Base-by-base conservation (phyloP, 257 asterid species). In the Nicotiana knightiana region DNA sequence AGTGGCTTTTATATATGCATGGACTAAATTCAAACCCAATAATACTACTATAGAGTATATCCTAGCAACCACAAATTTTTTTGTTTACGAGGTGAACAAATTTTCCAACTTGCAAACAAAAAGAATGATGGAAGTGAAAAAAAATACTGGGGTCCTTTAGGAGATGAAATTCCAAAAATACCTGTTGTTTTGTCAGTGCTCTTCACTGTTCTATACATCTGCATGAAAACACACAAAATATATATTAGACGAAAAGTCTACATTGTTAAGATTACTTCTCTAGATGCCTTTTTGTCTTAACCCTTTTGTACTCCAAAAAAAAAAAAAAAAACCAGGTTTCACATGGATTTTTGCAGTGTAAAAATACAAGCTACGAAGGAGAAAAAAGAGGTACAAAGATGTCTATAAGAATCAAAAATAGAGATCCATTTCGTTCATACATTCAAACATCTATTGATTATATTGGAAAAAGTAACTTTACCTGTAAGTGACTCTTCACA, bases 181-280 rank as follows among this genome's bases (percentile, higher is more conserved):
- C 97, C 97, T 89, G 91, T 80, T 79, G 89, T 85, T 86, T 89
- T 94, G 89, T 90, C 95, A 85, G 94, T 93, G 94, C 94, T 89
- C 95, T 93, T 94, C 91, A 93, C 97, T 89, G 98, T 93, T 94
- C 98, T 94, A 84, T 91, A 94, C 98, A 94, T 94, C 97, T 94
- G 97, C 94, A 89, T 85, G 90, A 85, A 87, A 32, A 79, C 87
- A 86, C 81, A 89, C 30, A 81, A 68, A 79, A 12, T 43, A 81
- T 30, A n/a, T 79, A 80, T 48, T 71, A 81, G 48, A 16, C 33
- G 64, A 77, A 67, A 86, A 88, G 64, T 85, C 89, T 79, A 84
- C 85, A 84, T 79, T 81, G 63, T 62, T 33, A 83, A 86, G 84
- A 87, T 85, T 88, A 80, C 82, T 53, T 62, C 77, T 63, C 4